Evolutionary conservation across 306 rosid genomes (phyloP).

Genomic region (Prunus mongolica): DNA sequence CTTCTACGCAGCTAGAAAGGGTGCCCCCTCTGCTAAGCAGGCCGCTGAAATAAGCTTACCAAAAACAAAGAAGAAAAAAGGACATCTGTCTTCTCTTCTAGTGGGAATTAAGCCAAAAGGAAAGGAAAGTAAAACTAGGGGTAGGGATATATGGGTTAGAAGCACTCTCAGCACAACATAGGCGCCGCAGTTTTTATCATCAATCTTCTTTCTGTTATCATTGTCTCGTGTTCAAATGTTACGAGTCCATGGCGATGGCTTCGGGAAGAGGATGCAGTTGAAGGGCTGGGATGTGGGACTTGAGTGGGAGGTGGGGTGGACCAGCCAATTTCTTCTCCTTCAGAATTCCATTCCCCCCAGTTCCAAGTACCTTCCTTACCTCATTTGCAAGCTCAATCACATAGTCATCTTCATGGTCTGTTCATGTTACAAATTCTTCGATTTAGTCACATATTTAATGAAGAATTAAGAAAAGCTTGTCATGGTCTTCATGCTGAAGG

Average conservation of each 20-base stretch:
- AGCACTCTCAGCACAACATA: not conserved
- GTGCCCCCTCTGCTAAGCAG: not conserved
- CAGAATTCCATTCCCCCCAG: slow-evolving; percentile 29
- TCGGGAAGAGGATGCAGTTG: slow-evolving; percentile 67
- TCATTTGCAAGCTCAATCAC: slow-evolving; percentile 91
- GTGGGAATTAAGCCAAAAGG: not conserved
- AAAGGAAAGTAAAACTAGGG: not conserved
- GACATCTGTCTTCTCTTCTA: too few species aligned
- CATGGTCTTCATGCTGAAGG: not conserved
- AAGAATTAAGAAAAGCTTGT: not conserved
- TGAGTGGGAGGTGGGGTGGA: slow-evolving; percentile 48
- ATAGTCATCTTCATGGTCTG: slow-evolving; percentile 81
- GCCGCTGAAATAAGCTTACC: not conserved
- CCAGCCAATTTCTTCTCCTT: slow-evolving; percentile 52
- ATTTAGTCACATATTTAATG: not conserved
- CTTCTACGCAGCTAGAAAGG: not conserved
- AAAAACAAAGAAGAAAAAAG: not conserved
- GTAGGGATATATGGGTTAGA: slow-evolving; percentile 17
- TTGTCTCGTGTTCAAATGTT: not conserved
- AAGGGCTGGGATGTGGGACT: slow-evolving; percentile 46
- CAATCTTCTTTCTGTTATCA: slow-evolving; percentile 1
- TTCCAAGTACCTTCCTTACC: slow-evolving; percentile 80
- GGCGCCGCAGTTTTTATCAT: not conserved
- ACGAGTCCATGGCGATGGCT: slow-evolving; percentile 70
- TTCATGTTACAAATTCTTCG: not conserved